Evolutionary conservation across 2,329 filamentous ascomycete species (phyloP).

Genomic region (Teratosphaeria viscida): DNA sequence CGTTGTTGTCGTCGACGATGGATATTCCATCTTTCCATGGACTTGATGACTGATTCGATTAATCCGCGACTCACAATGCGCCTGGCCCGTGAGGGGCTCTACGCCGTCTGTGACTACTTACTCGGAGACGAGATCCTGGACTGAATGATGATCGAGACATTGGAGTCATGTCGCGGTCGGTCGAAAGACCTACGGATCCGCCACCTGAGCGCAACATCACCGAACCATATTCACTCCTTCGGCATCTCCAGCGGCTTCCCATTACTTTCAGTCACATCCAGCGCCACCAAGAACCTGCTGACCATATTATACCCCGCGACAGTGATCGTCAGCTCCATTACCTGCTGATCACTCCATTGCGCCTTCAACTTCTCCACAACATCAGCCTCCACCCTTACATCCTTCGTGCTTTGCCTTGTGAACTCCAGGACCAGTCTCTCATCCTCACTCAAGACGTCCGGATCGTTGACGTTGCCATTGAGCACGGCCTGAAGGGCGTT

Average conservation of each 20-base stretch:
- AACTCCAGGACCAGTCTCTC: constrained; percentile 25
- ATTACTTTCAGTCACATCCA: constrained; percentile 30
- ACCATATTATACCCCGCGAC: constrained; percentile 30
- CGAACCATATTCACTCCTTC: background rate
- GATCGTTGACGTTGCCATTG: constrained; percentile 11
- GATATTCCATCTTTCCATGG: no score
- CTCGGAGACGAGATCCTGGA: no score
- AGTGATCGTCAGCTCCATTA: constrained; percentile 28
- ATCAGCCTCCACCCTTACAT: constrained; percentile 21
- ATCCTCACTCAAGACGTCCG: constrained; percentile 15
- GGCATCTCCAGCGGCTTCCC: constrained; percentile 26
- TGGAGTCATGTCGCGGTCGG: background rate
- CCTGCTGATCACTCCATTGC: constrained; percentile 22
- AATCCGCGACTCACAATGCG: no score
- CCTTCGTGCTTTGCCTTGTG: constrained; percentile 24
- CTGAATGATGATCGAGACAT: no score
- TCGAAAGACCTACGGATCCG: background rate
- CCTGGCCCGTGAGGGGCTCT: no score
- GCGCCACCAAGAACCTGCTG: constrained; percentile 26
- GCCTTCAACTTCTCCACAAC: constrained; percentile 22
- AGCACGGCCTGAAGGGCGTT: constrained; percentile 18
- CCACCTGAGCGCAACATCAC: background rate
- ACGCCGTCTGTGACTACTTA: no score
- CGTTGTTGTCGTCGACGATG: no score
- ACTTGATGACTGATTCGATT: no score